Base-by-base conservation (phyloP, 202 grass and related monocot genomes). In the Panicum virgatum region DNA sequence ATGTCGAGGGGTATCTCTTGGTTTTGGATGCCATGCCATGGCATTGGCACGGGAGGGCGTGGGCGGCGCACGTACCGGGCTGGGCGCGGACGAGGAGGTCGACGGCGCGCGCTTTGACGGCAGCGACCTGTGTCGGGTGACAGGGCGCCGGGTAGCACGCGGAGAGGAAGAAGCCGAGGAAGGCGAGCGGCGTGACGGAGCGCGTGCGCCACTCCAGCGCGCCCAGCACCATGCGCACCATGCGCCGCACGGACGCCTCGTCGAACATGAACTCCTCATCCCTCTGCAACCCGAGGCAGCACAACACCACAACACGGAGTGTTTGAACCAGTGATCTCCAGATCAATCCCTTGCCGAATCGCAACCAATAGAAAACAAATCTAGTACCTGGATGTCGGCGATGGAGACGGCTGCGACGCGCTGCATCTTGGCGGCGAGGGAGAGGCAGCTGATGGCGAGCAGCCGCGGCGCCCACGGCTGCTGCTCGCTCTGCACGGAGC, bases 361-460 rank as follows among this genome's bases (percentile, higher is more conserved):
- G 68, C 69, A 36, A 13, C 26, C 16, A 47, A 70, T 16, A 63
- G 53, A 57, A 1, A 23, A 56, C 12, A 22, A 9, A 19, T 46
- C 12, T 40, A 9, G 11, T 87, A 98, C 93, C 81, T 96, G 96
- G 80, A 98, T 86, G 68, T 80, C 54, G 39, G 50, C 88, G 74
- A 90, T 53, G 18, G 87, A 86, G 83, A 92, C 77, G 36, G 68
- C 37, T 4, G 82, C 62, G 70, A 62, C 63, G 91, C 87, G 89
- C 89, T 90, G 94, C 96, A 99, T 99, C 89, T 99, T 99, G 52
- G 91, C 87, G 52, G 96, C 92, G 60, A 99, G 85, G 65, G 96
- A 92, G 81, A 99, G 92, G 66, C 93, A 99, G 73, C 90, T 80
- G 80, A 96, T 76, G 58, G 92, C 89, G 69, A 99, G 93, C 19